A percentile compares a stretch with the other conserved stretches of the same genome.
Evolutionary conservation across 345 rosid genomes (phyloP).

Genomic region (Hibiscus tridactylites): DNA sequence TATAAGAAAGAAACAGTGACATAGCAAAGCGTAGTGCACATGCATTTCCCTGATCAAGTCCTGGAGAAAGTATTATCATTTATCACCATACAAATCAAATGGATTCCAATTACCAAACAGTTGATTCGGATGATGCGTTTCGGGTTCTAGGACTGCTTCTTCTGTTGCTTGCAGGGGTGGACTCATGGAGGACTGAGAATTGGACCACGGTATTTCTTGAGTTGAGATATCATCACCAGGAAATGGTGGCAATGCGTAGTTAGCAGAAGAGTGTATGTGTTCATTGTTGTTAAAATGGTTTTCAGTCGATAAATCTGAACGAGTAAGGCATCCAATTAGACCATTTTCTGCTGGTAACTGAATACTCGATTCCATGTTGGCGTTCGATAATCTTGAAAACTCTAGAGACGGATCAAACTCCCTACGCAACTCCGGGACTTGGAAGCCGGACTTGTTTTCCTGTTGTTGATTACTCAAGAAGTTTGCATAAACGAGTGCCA

Average conservation of each 20-base stretch:
- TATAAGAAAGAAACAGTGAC: not conserved
- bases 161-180: constrained; percentile 16
- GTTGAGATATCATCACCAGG: constrained; percentile 29
- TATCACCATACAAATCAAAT: constrained; percentile 28
- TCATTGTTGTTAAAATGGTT: constrained; percentile 15
- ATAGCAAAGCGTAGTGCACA: not conserved
- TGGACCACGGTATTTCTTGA: constrained; percentile 25
- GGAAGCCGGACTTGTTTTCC: constrained; percentile 10
- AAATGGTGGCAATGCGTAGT: constrained; percentile 33
- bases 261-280: constrained; percentile 13
- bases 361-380: not conserved
- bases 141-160: constrained; percentile 21
- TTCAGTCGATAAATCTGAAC: constrained; percentile 2
- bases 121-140: constrained; percentile 25
- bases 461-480: constrained; percentile 43
- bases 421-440: constrained; percentile 13
- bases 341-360: constrained; percentile 10
- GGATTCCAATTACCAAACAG: constrained; percentile 35
- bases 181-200: constrained; percentile 13
- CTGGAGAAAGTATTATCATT: constrained; percentile 28
- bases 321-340: constrained; percentile 9
- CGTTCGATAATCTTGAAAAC: constrained; percentile 9
- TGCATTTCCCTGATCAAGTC: constrained; percentile 4
- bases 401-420: constrained; percentile 19
- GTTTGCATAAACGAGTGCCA: constrained; percentile 49